Evolutionary conservation across 441 rosid species (phyloP).

Genomic region (Monsonia emarginata): DNA sequence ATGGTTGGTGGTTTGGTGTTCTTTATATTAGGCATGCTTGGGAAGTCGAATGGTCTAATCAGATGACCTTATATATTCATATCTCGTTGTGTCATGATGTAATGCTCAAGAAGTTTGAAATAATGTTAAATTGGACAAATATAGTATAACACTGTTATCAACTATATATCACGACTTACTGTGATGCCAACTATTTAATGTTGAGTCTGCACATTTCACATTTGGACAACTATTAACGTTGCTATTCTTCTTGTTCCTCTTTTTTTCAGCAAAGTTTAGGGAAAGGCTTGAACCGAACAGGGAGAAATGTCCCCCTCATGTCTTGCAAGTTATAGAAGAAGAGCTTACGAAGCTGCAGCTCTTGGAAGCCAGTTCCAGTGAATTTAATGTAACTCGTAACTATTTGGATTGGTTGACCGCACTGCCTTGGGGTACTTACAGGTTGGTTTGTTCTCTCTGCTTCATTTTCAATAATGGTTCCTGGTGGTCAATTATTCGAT

Average conservation of each 20-base stretch:
- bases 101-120: slow-evolving; percentile 3
- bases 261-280: slow-evolving; percentile 67
- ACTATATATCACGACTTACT: too few relatives aligned
- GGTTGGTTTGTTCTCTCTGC: slow-evolving; percentile 37
- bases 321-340: slow-evolving; percentile 82
- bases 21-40: neutral
- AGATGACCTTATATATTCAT: neutral
- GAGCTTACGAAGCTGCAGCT: slow-evolving; percentile 75
- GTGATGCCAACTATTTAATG: neutral
- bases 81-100: neutral
- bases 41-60: neutral
- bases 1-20: neutral
- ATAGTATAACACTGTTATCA: too few relatives aligned
- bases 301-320: slow-evolving; percentile 78
- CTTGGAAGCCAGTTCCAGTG: slow-evolving; percentile 97
- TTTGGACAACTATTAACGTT: slow-evolving; percentile 12
- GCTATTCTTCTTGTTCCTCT: slow-evolving; percentile 13
- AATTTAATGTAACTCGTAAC: slow-evolving; percentile 82
- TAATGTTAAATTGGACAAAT: neutral
- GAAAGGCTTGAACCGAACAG: slow-evolving; percentile 61
- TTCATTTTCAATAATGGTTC: neutral
- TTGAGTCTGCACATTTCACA: neutral
- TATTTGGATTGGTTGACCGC: slow-evolving; percentile 95
- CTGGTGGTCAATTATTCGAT: neutral
- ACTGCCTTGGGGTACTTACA: slow-evolving; percentile 85